Conservation (phyloP, 2,329 filamentous ascomycete genomes). For the Alternaria angustiovoidea region DNA sequence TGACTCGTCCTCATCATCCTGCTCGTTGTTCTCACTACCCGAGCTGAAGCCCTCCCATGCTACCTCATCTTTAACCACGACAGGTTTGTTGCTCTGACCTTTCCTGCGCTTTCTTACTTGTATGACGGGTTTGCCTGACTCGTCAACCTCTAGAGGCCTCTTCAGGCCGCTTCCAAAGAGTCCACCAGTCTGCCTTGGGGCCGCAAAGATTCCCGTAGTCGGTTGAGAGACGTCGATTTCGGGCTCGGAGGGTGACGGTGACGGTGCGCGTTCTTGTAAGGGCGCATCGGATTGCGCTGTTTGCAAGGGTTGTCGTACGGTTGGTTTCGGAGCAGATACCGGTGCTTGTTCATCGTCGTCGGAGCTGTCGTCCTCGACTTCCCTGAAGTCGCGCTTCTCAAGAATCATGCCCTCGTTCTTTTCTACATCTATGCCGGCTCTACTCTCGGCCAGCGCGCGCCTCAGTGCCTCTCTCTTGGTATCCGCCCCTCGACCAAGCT, state of each 20-base stretch:
- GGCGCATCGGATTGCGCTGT: background rate
- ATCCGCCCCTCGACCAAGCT: conserved; percentile 73
- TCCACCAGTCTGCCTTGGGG: conserved; percentile 18
- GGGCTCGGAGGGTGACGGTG: conserved; percentile 24
- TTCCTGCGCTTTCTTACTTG: conserved; percentile 78
- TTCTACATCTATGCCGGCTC: conserved; percentile 67
- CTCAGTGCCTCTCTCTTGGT: conserved; percentile 74
- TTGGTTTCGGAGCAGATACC: background rate
- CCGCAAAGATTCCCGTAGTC: background rate
- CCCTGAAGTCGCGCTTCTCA: conserved; percentile 44
- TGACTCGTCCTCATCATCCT: conserved; percentile 35
- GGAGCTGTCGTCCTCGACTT: conserved; percentile 35
- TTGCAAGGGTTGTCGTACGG: conserved; percentile 2
- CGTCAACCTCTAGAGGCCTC: conserved; percentile 80
- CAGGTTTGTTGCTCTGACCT: conserved; percentile 54
- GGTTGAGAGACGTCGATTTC: conserved; percentile 21
- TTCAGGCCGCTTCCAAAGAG: conserved; percentile 81
- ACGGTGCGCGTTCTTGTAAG: conserved; percentile 26
- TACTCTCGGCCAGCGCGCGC: conserved; percentile 69
- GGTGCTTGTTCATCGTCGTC: conserved; percentile 28
- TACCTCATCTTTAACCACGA: conserved; percentile 53
- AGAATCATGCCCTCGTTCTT: conserved; percentile 66
- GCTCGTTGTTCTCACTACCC: conserved; percentile 47
- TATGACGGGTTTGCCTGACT: conserved; percentile 80
- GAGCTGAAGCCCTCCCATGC: conserved; percentile 71